A percentile compares a stretch with the other conserved stretches of the same genome.
These are phyloP conservation scores for Chlorophyllum brunneum DNA, from an alignment of 768 basidiomycete species.

Conservation along the genomic window DNA sequence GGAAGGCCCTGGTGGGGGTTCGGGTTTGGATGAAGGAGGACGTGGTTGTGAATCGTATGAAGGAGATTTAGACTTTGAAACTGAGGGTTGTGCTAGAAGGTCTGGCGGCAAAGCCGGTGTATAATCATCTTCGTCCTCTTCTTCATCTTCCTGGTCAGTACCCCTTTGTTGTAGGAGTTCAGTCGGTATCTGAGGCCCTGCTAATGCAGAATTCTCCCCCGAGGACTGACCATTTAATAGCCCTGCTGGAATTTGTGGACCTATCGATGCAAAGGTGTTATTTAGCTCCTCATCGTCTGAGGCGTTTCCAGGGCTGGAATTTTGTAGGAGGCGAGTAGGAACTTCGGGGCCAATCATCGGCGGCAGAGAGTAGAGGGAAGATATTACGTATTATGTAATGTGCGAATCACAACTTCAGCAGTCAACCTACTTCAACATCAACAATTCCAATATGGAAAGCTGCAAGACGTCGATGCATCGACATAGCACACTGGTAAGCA, in stretches of 20 bases:
- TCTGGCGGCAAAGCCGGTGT: constrained; percentile 2
- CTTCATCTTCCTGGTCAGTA: not conserved
- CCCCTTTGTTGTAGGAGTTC: not conserved
- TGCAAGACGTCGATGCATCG: too few relatives aligned
- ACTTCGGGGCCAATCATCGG: constrained; percentile 16
- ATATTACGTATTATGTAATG: too few relatives aligned
- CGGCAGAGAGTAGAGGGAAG: too few relatives aligned
- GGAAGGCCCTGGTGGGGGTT: not conserved
- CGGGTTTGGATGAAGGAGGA: not conserved
- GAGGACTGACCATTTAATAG: not conserved
- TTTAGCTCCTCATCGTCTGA: not conserved
- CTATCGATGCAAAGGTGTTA: constrained; percentile 1
- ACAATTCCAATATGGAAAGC: too few relatives aligned
- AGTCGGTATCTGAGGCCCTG: constrained; percentile 4
- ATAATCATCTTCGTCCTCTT: constrained; percentile 8
- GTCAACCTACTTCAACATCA: too few relatives aligned
- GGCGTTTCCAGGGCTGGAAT: not conserved
- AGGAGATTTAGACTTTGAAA: not conserved
- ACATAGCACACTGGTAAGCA: too few relatives aligned
- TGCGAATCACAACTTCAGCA: too few relatives aligned
- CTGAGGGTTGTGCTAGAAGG: constrained; percentile 2
- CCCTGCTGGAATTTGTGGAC: constrained; percentile 11
- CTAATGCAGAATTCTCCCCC: not conserved
- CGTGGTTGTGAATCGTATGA: constrained; percentile 5
- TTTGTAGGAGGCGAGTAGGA: constrained; percentile 14